Evolutionary conservation across 2,329 filamentous ascomycete genomes (phyloP), one percentile per base, ranked within the genome.

Genomic region (Apiospora koreana): DNA sequence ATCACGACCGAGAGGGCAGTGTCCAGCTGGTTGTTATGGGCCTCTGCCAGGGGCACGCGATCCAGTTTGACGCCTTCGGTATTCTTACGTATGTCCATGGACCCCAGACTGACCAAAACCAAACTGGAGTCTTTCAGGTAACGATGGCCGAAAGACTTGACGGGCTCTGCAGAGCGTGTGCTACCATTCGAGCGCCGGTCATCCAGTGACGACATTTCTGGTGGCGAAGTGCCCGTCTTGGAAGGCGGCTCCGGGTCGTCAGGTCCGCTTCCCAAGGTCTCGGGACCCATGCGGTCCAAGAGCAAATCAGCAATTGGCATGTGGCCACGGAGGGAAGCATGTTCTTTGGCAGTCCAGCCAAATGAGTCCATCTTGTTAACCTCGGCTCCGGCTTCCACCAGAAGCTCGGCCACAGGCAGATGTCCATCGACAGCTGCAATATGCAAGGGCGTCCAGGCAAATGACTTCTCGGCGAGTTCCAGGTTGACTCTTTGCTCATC

Each of bases 141-240:
- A 69, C 95, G 91, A 84, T 99, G 96, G 69, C 96, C 96, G 80
- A 98, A 99, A 1, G 94, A 93, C 82, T 98, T 98, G 74, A 98
- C 89, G 6, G 95, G 92, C 73, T 98, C 94, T 2, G 91, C 84
- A 8, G 86, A 82, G 67, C 90, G 86, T 7, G 85, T 80, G 25
- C 80, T 75, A 69, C 84, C 79, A 76, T 87, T 83, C 66, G 89
- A 91, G 43, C 84, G 86, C 67, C 88, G 84, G 64, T 88, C 88
- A 46, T 87, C 88, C 16, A 91, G 86, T 0, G 92, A 94, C 0
- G 89, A 89, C 9, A 81, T 81, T 41, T 88, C 87, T 1, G 86
- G 82, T 1, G 85, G 82, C 2, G 84, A 83, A 1, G 82, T 77
- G 21, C 81, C 79, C 4, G 77, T 76, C n/a, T 72, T 71, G 38